Conservation (phyloP, 257 asterid species). For the Penstemon davidsonii region DNA sequence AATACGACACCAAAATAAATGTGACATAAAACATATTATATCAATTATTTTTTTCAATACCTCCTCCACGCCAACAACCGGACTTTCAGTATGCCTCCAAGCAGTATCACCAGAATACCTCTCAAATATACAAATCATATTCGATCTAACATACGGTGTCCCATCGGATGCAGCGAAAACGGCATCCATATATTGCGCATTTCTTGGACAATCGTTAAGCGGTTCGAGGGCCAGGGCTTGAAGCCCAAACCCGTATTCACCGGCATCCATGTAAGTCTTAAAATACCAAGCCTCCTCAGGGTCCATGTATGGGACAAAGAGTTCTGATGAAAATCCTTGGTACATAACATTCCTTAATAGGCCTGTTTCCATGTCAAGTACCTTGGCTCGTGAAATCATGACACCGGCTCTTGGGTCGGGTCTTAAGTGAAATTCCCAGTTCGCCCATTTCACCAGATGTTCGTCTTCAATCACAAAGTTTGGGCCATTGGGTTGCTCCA, state of each 20-base stretch:
- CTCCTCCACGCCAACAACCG: conserved; percentile 36
- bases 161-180: conserved; percentile 70
- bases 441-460: conserved; percentile 87
- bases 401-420: conserved; percentile 94
- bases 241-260: conserved; percentile 76
- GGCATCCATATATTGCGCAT: conserved; percentile 66
- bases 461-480: conserved; percentile 67
- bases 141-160: conserved; percentile 51
- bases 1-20: not conserved
- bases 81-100: conserved; percentile 76
- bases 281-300: conserved; percentile 79
- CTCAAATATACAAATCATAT: conserved; percentile 73
- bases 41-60: conserved; percentile 23
- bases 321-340: conserved; percentile 78
- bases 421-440: conserved; percentile 91
- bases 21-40: not conserved
- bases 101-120: conserved; percentile 66
- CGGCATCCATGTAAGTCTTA: conserved; percentile 82
- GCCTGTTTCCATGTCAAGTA: conserved; percentile 66
- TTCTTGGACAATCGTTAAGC: conserved; percentile 76
- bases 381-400: conserved; percentile 61
- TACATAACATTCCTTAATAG: conserved; percentile 75
- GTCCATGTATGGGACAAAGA: conserved; percentile 92
- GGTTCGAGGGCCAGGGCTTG: conserved; percentile 67
- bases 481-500: conserved; percentile 97